Percentiles rank a stretch among this genome's conserved stretches.
phyloP scores from a whole-genome alignment of 208 protist species.

The Cochliopodium minus region DNA sequence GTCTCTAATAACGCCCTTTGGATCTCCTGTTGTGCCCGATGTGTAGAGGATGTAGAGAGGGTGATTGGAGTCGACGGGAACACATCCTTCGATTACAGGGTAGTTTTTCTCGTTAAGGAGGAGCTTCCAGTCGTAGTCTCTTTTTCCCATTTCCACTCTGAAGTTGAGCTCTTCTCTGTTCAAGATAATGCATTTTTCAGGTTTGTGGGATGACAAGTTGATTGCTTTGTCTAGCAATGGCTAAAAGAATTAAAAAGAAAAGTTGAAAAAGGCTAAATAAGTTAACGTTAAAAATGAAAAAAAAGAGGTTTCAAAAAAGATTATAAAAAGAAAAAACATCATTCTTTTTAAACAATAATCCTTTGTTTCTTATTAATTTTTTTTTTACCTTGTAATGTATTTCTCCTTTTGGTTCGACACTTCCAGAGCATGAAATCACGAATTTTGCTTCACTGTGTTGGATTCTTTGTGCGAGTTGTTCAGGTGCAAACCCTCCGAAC shows the following conservation, averaged over 20 bases:
- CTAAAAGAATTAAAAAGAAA: no score
- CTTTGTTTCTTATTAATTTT: constrained; percentile 13
- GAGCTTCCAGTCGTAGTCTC: not conserved
- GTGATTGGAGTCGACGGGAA: not conserved
- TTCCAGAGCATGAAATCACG: constrained; percentile 7
- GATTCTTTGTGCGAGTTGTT: constrained; percentile 20
- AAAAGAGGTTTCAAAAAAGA: not conserved
- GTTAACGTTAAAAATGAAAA: no score
- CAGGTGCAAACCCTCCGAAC: constrained; percentile 19
- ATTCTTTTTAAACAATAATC: not conserved
- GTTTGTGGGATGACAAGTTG: not conserved
- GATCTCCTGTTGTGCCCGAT: constrained; percentile 24
- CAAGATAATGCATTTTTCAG: no score
- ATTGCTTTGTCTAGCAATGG: no score
- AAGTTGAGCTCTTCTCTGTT: no score
- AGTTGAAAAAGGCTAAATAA: no score
- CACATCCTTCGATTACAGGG: not conserved
- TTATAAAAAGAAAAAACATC: not conserved
- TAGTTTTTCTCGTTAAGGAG: not conserved
- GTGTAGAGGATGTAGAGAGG: constrained; percentile 26
- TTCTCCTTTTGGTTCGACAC: constrained; percentile 7
- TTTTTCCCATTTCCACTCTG: no score
- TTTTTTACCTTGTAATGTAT: constrained; percentile 17
- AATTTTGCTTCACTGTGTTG: constrained; percentile 11
- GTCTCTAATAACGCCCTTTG: constrained; percentile 16